Percentiles rank a stretch among this genome's conserved stretches.
These are phyloP conservation scores for Naganishia sp. DNA, from an alignment of 1,284 basidiomycete genomes.

Conservation along the genomic window DNA sequence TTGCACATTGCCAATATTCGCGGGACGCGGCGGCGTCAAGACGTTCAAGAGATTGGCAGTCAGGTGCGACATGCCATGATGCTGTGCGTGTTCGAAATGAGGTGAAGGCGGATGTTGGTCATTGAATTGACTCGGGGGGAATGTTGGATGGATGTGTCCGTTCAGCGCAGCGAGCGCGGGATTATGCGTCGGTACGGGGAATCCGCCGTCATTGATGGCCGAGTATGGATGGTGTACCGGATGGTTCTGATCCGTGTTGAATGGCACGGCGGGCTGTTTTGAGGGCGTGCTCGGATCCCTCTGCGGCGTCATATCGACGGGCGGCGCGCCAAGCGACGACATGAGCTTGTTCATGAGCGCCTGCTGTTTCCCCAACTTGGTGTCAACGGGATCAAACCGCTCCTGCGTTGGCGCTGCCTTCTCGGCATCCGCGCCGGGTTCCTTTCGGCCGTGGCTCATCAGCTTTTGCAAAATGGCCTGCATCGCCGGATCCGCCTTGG, in stretches of 20 bases:
- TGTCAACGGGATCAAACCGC: not conserved
- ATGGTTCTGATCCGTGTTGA: not conserved
- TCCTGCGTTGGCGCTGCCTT: not conserved
- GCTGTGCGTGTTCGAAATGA: not conserved
- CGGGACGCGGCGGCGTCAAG: conserved; percentile 5
- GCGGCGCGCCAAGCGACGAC: conserved; percentile 14
- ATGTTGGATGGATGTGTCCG: conserved; percentile 6
- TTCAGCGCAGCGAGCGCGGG: conserved; percentile 11
- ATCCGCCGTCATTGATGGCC: conserved; percentile 9
- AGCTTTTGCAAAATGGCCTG: conserved; percentile 13
- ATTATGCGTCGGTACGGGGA: conserved; percentile 21
- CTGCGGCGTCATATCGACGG: not conserved
- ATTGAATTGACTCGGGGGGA: conserved; percentile 4
- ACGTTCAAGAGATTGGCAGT: conserved; percentile 12
- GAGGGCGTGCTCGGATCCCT: not conserved
- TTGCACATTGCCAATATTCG: not conserved
- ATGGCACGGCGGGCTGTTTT: not conserved
- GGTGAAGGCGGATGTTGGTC: conserved; percentile 10
- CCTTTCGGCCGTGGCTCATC: not conserved
- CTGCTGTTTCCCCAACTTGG: conserved; percentile 16
- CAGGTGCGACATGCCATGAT: conserved; percentile 6
- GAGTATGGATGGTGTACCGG: conserved; percentile 18
- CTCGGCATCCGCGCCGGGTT: not conserved
- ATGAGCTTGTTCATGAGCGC: conserved; percentile 24
- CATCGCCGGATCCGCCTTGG: conserved; percentile 20